Conservation (phyloP, 2,329 filamentous ascomycete species). For the Talaromyces sp. region DNA sequence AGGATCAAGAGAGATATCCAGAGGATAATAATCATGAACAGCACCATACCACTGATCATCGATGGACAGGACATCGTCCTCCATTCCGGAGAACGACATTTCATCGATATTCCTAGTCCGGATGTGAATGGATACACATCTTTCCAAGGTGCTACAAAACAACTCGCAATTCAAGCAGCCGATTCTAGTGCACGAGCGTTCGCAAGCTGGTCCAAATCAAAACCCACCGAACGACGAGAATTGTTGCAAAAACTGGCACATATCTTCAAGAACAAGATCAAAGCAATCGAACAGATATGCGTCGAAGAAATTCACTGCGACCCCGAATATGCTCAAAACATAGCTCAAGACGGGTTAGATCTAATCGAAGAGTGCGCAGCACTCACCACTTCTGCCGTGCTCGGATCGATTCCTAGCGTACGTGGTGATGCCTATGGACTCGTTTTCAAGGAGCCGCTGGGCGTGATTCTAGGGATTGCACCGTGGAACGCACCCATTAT, state of each 20-base stretch:
- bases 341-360: neutral
- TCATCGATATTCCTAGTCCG: neutral
- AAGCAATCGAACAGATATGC: neutral
- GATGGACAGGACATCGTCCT: neutral
- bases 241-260: neutral
- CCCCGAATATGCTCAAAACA: neutral
- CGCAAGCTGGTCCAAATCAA: neutral
- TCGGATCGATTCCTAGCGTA: constrained; percentile 41
- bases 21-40: neutral
- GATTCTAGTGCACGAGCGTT: neutral
- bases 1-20: neutral
- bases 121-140: neutral
- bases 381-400: constrained; percentile 47
- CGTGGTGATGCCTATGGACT: constrained; percentile 52
- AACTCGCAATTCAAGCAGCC: neutral
- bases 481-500: constrained; percentile 65
- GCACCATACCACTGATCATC: neutral
- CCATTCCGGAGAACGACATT: neutral
- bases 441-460: constrained; percentile 68
- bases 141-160: neutral
- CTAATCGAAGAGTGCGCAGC: constrained; percentile 26
- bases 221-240: neutral
- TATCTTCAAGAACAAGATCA: neutral
- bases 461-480: constrained; percentile 72
- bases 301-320: neutral